phyloP scores from a whole-genome alignment of 176 grass and related monocot species.

The Oryza longistaminata region DNA sequence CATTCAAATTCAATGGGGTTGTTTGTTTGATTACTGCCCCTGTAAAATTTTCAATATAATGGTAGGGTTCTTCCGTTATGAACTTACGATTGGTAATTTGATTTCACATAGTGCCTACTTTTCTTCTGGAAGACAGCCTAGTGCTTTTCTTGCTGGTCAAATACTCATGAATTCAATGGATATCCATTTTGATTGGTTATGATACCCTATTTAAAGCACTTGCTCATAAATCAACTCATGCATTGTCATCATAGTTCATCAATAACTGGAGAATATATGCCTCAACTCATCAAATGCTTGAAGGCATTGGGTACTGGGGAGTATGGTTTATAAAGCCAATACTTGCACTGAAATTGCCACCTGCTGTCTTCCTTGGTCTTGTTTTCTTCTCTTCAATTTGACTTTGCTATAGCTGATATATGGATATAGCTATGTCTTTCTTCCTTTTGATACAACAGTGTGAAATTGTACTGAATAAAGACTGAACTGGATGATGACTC shows the following conservation, averaged over 20 bases:
- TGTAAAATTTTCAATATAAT: slow-evolving; percentile 11
- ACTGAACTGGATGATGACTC: too few relatives aligned
- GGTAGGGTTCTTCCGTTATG: slow-evolving; percentile 30
- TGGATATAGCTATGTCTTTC: too few relatives aligned
- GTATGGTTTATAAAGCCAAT: too few relatives aligned
- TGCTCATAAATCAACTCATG: background rate
- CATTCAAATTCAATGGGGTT: slow-evolving; percentile 29
- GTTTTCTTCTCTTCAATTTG: too few relatives aligned
- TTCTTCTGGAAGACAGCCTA: background rate
- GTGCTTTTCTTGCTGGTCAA: background rate
- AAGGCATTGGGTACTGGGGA: background rate
- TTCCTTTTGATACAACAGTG: too few relatives aligned
- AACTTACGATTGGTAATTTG: background rate
- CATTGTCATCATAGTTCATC: background rate
- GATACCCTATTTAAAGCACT: background rate
- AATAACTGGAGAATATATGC: background rate
- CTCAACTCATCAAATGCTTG: background rate
- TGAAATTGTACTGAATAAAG: too few relatives aligned
- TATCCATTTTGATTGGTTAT: background rate
- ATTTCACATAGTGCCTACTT: background rate
- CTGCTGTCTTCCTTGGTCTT: too few relatives aligned
- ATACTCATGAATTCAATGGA: background rate
- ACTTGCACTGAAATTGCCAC: background rate
- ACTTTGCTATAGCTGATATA: too few relatives aligned
- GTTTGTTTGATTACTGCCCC: slow-evolving; percentile 27